Evolutionary conservation across 164 flowering plant species (phyloP), one percentile per base, ranked within the genome.

Genomic region (Sextonia rubra): DNA sequence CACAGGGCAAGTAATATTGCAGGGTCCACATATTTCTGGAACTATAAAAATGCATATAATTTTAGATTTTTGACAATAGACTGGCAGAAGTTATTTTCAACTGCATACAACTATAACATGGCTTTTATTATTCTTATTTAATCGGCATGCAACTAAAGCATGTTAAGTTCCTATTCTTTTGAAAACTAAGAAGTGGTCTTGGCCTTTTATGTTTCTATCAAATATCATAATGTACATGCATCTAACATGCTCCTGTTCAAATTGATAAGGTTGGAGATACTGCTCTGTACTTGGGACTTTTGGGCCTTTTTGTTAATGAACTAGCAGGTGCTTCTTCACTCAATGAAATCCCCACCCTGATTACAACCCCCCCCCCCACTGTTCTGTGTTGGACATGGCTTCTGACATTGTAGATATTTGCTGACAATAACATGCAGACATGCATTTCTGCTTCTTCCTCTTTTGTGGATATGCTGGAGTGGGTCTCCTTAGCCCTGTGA

Each of bases 401-500:
- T 66, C 29, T 44, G 29, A 37, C 64, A 47, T 73, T 66, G 72
- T 30, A 64, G 67, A 23, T 25, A 72, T 48, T 47, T 52, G 5
- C n/a, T 47, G 69, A 64, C 14, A n/a, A 48, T 78, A 63, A 64
- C 26, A 23, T 82, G 84, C 97, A 93, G 99, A 91, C 49, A 89
- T 93, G 96, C 78, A 85, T 23, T 93, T 89, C 79, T 90, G 97
- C 49, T 93, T 93, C 84, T 89, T 93, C 84, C 91, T 93, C 67
- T 87, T 93, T 75, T 90, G 91, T 73, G 99, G 94, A 73, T 95
- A 89, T 78, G 74, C 87, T 71, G 99, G 99, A 62, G 89, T 91
- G 64, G 83, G 85, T 25, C 93, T 95, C 47, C 94, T 95, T 47
- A 95, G 98, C 83, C 96, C 97, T 76, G 91, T 95, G 71, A 95